phyloP scores from a whole-genome alignment of 78 protist species.

The Trichosphaerium sp. region DNA sequence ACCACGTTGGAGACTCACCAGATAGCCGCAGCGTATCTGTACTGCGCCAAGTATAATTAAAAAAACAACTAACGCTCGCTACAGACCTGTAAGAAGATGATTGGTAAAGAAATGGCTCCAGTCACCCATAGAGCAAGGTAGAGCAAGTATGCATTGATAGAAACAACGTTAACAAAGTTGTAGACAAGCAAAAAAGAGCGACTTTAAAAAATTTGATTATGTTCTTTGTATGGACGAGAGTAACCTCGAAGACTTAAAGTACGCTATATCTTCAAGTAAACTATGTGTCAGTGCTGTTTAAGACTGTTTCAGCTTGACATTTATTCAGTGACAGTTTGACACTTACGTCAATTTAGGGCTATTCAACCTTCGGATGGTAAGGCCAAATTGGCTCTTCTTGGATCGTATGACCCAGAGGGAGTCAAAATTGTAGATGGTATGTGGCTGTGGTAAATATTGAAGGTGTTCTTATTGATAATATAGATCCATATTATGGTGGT shows the following conservation, averaged over 20 bases:
- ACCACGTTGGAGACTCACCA: conserved; percentile 40
- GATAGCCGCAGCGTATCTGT: no score
- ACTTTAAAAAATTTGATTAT: conserved; percentile 8
- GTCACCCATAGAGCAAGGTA: background rate
- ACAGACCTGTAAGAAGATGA: background rate
- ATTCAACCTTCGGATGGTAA: background rate
- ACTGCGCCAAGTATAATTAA: no score
- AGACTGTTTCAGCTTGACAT: no score
- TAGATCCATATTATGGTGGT: conserved; percentile 34
- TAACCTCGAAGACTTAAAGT: conserved; percentile 12
- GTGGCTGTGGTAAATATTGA: background rate
- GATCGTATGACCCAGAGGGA: background rate
- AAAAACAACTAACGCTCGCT: background rate
- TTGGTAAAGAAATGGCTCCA: background rate
- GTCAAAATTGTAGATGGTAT: background rate
- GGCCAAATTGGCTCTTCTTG: background rate
- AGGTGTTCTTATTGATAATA: background rate
- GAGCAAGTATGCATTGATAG: no score
- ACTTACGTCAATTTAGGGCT: no score
- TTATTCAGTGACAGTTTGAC: no score
- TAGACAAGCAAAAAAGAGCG: conserved; percentile 8
- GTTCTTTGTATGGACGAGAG: conserved; percentile 32
- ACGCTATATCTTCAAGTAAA: no score
- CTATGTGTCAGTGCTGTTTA: no score
- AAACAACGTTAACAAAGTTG: no score